These are phyloP conservation scores for Aspergillus egyptiacus DNA, from an alignment of 495 filamentous ascomycete genomes.

Conservation along the genomic window DNA sequence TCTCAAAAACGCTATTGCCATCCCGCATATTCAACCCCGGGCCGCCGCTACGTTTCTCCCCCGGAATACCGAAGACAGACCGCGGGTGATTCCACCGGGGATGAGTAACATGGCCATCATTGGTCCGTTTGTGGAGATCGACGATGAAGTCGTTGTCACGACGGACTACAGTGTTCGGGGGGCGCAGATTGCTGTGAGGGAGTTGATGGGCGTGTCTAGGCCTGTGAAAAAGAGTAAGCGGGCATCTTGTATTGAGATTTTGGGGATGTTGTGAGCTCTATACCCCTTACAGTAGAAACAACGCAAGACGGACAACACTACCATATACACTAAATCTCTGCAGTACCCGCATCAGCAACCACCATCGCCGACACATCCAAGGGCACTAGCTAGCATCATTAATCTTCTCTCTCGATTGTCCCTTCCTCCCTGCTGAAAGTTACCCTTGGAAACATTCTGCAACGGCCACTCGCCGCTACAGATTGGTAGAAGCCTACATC, in stretches of 20 bases:
- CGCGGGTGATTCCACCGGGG: slow-evolving; percentile 30
- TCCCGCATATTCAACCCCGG: slow-evolving; percentile 34
- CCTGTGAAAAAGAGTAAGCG: slow-evolving; percentile 10
- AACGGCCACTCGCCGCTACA: too few species aligned
- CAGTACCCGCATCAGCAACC: slow-evolving; percentile 4
- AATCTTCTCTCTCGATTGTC: too few species aligned
- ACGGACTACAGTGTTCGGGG: slow-evolving; percentile 40
- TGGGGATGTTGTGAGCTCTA: not conserved
- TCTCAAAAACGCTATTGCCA: slow-evolving; percentile 19
- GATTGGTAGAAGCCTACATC: too few species aligned
- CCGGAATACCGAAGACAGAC: slow-evolving; percentile 25
- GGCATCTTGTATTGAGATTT: slow-evolving; percentile 11
- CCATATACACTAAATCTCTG: not conserved
- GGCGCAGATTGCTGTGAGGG: slow-evolving; percentile 37
- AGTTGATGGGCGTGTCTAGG: slow-evolving; percentile 22
- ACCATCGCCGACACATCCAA: not conserved
- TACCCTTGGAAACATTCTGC: too few species aligned
- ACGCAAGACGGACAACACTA: not conserved
- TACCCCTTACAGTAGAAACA: not conserved
- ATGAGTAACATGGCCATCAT: slow-evolving; percentile 36
- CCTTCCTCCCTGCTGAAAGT: too few species aligned
- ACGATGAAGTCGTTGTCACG: slow-evolving; percentile 33
- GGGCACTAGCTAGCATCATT: too few species aligned
- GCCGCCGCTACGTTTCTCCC: slow-evolving; percentile 28
- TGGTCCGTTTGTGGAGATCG: slow-evolving; percentile 41